Base-by-base conservation (phyloP, 225 moss, liverwort and hornwort species). In the Thuidium tamariscinum region DNA sequence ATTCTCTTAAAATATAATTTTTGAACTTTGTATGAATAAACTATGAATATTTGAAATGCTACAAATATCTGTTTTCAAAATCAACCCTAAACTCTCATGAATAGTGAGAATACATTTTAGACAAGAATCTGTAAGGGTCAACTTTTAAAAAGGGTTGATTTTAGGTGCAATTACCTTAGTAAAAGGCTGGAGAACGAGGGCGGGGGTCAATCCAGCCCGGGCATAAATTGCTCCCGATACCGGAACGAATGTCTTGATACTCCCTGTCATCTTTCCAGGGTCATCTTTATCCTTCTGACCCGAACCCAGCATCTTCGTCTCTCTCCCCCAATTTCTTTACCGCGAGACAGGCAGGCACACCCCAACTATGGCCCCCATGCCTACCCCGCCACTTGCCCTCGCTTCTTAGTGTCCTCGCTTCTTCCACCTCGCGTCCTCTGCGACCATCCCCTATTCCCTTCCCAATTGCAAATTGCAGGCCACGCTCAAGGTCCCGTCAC, bases 291-390 rank as follows among this genome's bases (percentile, higher is more conserved):
- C 88, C 71, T 88, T 71, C 71, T 4, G 7, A 39, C 25, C 5
- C 52, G 17, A 29, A 17, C 41, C 16, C 30, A 72, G 34, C 68
- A 70, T 52, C 88, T 60, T 83, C 67, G 39, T 87, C 80, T 86
- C 70, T 48, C 86, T 49, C 29, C 10, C 29, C 36, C 2, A 30
- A 59, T 87, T 84, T 88, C 85, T 84, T 88, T 88, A 48, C 34
- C 26, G 8, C 32, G 32, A 57, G 81, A 84, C 85, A 80, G 85
- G 88, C 70, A 88, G 83, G 88, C 85, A 81, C 88, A 81, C 88
- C 81, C 78, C 79, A 26, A 79, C 78, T 42, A 78, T 56, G 51
- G 46, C 77, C 68, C 56, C 59, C 55, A 18, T 54, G 16, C 46
- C 84, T 37, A 21, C 46, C 39, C 21, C 72, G 48, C 83, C 88